These are phyloP conservation scores for Mycena epipterygia DNA, from an alignment of 768 basidiomycete species.

Conservation along the genomic window DNA sequence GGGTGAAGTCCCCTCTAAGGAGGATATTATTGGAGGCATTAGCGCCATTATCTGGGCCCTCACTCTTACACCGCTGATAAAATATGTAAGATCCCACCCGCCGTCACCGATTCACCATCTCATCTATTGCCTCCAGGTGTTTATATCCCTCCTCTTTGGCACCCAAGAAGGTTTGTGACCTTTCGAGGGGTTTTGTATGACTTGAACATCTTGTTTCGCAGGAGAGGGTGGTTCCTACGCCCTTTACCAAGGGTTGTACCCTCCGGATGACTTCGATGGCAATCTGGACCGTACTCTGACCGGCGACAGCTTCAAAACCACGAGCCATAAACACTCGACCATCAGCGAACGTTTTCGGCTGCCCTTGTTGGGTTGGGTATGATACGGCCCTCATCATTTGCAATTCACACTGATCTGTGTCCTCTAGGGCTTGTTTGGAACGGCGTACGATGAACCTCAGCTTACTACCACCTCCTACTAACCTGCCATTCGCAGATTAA, in stretches of 20 bases:
- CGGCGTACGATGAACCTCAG: conserved; percentile 48
- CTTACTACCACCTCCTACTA: neutral
- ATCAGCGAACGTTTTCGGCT: conserved; percentile 54
- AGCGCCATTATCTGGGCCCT: conserved; percentile 77
- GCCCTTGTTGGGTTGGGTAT: conserved; percentile 71
- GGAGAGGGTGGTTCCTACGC: conserved; percentile 82
- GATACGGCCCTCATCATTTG: neutral
- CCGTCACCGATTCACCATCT: conserved; percentile 34
- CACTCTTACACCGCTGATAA: conserved; percentile 69
- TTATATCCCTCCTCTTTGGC: conserved; percentile 63
- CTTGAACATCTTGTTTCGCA: conserved; percentile 34
- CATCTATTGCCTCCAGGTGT: conserved; percentile 61
- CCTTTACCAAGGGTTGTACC: conserved; percentile 71
- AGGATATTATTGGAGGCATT: conserved; percentile 75
- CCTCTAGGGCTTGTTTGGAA: conserved; percentile 71
- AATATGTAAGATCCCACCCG: conserved; percentile 63
- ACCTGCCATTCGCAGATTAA: conserved; percentile 53
- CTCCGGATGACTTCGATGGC: conserved; percentile 57
- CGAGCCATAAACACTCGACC: conserved; percentile 32
- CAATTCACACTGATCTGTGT: neutral
- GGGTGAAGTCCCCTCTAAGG: conserved; percentile 62
- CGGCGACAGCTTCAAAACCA: conserved; percentile 53
- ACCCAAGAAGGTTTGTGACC: conserved; percentile 61
- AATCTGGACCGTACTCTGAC: conserved; percentile 70
- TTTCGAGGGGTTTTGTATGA: neutral